phyloP scores from a whole-genome alignment of 805 yeast species.

The fission yeast (Schizosaccharomyces pombe) region ASM294v3 CU329670.1:166501-167000 shows the following conservation, averaged over 20 bases:
- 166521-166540: conserved; percentile 1
- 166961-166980: conserved; percentile 38
- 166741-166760: background rate
- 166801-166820: conserved; percentile 1
- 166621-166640: background rate
- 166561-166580: background rate
- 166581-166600: background rate
- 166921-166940: background rate
- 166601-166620: background rate
- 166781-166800: background rate
- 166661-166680: background rate
- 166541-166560: background rate
- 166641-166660: conserved; percentile 4
- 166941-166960: conserved; percentile 13
- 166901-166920: background rate
- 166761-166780: background rate
- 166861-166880: background rate
- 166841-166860: background rate
- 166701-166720: background rate
- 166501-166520: background rate
- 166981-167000: conserved; percentile 35
- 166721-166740: background rate
- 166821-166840: background rate
- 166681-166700: background rate
- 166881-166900: background rate